Evolutionary conservation across 2,329 filamentous ascomycete species (phyloP).

Genomic region (Nemania abortiva): DNA sequence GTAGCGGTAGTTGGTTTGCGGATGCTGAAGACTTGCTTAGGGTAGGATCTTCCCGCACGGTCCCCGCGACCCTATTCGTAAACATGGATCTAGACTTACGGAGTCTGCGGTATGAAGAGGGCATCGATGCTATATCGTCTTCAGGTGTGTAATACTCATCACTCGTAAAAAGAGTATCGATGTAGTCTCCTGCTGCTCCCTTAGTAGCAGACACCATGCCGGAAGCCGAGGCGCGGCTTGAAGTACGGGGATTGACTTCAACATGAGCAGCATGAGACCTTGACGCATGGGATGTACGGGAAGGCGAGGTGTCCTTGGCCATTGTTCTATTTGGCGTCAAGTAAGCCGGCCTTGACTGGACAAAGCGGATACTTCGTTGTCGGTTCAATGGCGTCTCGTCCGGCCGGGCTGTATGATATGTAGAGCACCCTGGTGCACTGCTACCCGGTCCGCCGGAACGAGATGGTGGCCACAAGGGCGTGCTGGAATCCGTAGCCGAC

Average conservation of each 20-base stretch:
- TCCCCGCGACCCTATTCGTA: constrained; percentile 48
- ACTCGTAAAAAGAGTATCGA: constrained; percentile 53
- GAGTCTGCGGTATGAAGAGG: constrained; percentile 62
- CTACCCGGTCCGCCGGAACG: constrained; percentile 41
- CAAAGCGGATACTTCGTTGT: constrained; percentile 69
- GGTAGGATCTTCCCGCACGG: constrained; percentile 21
- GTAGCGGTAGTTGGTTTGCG: constrained; percentile 31
- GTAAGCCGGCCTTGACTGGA: constrained; percentile 42
- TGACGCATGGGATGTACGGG: constrained; percentile 12
- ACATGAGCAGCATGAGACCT: constrained; percentile 17
- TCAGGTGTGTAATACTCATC: constrained; percentile 62
- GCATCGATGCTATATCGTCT: constrained; percentile 61
- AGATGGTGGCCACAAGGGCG: constrained; percentile 51
- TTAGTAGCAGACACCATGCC: constrained; percentile 49
- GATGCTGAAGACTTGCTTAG: constrained; percentile 26
- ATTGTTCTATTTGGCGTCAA: constrained; percentile 16
- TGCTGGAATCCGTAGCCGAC: constrained; percentile 51
- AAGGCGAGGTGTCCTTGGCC: constrained; percentile 14
- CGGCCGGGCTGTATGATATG: constrained; percentile 35
- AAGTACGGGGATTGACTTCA: constrained; percentile 26
- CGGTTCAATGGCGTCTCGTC: constrained; percentile 53
- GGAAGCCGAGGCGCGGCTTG: constrained; percentile 42
- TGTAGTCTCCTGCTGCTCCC: constrained; percentile 53
- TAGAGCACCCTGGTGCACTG: constrained; percentile 29
- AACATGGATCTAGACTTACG: constrained; percentile 70